Evolutionary conservation across 768 basidiomycete species (phyloP), one percentile per base, ranked within the genome.

Genomic region (Suillus sp.): DNA sequence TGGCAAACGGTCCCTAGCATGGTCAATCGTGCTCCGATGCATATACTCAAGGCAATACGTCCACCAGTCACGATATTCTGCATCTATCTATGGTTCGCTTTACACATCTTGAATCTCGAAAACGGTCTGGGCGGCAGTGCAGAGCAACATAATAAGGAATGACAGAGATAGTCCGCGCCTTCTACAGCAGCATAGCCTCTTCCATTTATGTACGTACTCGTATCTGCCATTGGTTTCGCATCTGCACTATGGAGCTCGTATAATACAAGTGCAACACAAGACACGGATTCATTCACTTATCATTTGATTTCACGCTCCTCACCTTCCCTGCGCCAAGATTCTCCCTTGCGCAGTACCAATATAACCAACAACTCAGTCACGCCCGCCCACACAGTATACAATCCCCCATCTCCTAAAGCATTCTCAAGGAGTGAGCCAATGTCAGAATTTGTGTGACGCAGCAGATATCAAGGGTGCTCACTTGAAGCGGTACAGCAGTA

Each of bases 371-470:
- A 64, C 48, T 85, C 86, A 50, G 80, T 81, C 32, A 86, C 34
- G 0, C 81, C 82, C 0, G 81, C 78, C 76, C 85, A 90, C 2
- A 92, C 79, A 1, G 90, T 88, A 72, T 93, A 95, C 62, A 90
- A 78, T 72, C 92, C 82, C 71, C 93, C 93, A 69, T 95, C 93
- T 0, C 93, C 93, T 37, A 93, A 78, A 1, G 82, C 78, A 62
- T 87, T 81, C 83, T 92, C 9, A 66, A 34, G n/a, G 35, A 13
- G 57, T 30, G 62, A 14, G 34, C 55, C 25, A 30, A n/a, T 35
- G 55, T 63, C 34, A 54, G 43, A 1, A 48, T 9, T 14, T 35
- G 62, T 10, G 30, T 43, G 10, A 38, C 22, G 16, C 4, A 25
- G 13, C 34, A 56, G 20, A 38, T 37, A 25, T 16, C 54, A 25